phyloP scores from a whole-genome alignment of 2,329 filamentous ascomycete species.

The Capronia americana region DNA sequence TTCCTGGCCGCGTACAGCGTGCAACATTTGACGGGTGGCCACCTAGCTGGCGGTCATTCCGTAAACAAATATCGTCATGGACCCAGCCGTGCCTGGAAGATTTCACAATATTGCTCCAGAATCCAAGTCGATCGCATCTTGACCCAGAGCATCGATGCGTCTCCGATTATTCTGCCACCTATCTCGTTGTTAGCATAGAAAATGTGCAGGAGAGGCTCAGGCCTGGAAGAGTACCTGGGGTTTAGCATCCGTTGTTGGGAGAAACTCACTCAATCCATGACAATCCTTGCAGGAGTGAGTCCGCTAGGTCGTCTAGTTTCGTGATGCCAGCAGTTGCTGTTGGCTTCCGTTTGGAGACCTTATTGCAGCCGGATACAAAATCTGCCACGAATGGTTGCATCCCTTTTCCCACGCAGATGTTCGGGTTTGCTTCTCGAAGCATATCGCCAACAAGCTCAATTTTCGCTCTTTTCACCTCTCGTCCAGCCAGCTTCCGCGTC shows the following conservation, averaged over 20 bases:
- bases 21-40: background rate
- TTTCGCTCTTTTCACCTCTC: conserved; percentile 60
- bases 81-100: background rate
- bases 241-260: background rate
- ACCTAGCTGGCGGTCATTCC: background rate
- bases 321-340: conserved; percentile 23
- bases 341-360: conserved; percentile 15
- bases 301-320: conserved; percentile 84
- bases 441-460: conserved; percentile 53
- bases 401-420: conserved; percentile 18
- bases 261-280: conserved; percentile 66
- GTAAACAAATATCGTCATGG: conserved; percentile 7
- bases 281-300: conserved; percentile 77
- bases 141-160: conserved; percentile 24
- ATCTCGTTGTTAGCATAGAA: conserved; percentile 1
- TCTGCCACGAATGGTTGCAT: conserved; percentile 19
- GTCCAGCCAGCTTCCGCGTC: conserved; percentile 35
- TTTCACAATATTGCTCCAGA: conserved; percentile 15
- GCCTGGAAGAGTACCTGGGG: background rate
- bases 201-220: background rate
- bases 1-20: background rate
- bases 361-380: conserved; percentile 28
- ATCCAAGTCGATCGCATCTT: conserved; percentile 27
- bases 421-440: conserved; percentile 13
- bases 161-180: conserved; percentile 63